Conservation (phyloP, 805 yeast genomes). For the Kodamaea neixiangensis region DNA sequence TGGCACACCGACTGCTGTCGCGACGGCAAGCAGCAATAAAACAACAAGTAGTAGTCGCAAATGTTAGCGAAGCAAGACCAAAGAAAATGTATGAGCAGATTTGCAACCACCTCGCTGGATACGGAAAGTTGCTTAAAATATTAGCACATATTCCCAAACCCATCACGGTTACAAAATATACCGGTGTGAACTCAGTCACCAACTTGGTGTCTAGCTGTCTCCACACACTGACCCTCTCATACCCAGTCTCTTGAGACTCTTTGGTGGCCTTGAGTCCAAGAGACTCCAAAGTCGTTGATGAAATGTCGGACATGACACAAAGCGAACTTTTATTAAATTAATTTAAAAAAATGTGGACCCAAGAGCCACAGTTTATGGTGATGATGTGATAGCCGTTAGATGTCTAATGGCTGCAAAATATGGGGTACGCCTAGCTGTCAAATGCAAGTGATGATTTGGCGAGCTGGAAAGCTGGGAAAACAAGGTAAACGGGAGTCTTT, state of each 20-base stretch:
- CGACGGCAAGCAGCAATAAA: constrained; percentile 41
- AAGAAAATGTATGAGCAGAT: constrained; percentile 63
- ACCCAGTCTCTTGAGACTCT: background rate
- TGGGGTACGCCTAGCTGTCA: background rate
- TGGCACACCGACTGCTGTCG: constrained; percentile 24
- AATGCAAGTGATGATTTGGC: background rate
- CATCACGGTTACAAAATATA: constrained; percentile 77
- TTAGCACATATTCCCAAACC: constrained; percentile 76
- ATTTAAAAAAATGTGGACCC: background rate
- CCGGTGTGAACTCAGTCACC: constrained; percentile 41
- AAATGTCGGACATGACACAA: background rate
- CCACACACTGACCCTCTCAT: background rate
- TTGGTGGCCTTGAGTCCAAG: background rate
- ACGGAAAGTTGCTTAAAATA: constrained; percentile 67
- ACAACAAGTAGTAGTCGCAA: constrained; percentile 40
- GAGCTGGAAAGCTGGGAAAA: background rate
- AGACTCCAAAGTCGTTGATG: background rate
- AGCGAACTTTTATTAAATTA: background rate
- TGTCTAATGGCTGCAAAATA: background rate
- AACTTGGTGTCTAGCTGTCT: constrained; percentile 13
- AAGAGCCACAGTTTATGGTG: constrained; percentile 1
- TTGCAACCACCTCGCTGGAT: constrained; percentile 57
- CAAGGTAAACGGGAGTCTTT: background rate
- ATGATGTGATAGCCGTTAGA: background rate
- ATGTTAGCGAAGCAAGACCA: constrained; percentile 43